These are phyloP conservation scores for Beauveria scarabaeidicola DNA, from an alignment of 2,329 filamentous ascomycete genomes.

Conservation along the genomic window DNA sequence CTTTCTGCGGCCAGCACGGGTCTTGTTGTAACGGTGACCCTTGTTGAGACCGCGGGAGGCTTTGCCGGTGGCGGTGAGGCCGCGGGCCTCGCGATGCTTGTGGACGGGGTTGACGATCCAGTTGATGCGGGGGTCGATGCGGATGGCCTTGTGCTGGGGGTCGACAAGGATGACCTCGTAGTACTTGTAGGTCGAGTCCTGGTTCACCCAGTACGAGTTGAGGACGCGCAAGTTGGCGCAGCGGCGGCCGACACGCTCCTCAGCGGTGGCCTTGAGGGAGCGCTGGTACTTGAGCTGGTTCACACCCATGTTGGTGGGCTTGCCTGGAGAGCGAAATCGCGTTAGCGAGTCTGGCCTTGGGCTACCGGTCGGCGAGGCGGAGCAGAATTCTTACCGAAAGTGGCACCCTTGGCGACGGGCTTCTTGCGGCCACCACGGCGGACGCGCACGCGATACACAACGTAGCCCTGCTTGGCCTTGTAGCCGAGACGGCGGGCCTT, in stretches of 20 bases:
- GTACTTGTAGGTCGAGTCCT: constrained; percentile 99
- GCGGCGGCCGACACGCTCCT: constrained; percentile 99
- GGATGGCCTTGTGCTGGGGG: constrained; percentile 99
- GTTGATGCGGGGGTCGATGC: constrained; percentile 98
- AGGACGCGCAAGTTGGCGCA: constrained; percentile 98
- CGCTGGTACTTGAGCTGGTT: constrained; percentile 99
- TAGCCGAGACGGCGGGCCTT: constrained; percentile 99
- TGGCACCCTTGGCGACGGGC: constrained; percentile 94
- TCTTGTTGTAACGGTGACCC: constrained; percentile 99
- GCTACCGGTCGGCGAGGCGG: background rate
- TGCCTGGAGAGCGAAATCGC: constrained; percentile 54
- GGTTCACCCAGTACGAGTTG: constrained; percentile 99
- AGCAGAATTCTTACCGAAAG: constrained; percentile 65
- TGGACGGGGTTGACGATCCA: constrained; percentile 99
- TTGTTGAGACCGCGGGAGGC: constrained; percentile 99
- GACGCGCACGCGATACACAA: constrained; percentile 98
- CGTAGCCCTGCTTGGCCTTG: constrained; percentile 99
- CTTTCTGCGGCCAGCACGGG: constrained; percentile 92
- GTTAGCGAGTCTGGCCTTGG: background rate
- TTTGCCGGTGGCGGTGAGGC: constrained; percentile 98
- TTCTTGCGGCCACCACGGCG: constrained; percentile 98
- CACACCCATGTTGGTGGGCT: constrained; percentile 99
- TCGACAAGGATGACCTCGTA: constrained; percentile 99
- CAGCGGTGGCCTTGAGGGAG: constrained; percentile 92
- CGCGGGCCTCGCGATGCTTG: constrained; percentile 99